phyloP scores from a whole-genome alignment of 2,329 filamentous ascomycete species.

The Verticillium albo-atrum region DNA sequence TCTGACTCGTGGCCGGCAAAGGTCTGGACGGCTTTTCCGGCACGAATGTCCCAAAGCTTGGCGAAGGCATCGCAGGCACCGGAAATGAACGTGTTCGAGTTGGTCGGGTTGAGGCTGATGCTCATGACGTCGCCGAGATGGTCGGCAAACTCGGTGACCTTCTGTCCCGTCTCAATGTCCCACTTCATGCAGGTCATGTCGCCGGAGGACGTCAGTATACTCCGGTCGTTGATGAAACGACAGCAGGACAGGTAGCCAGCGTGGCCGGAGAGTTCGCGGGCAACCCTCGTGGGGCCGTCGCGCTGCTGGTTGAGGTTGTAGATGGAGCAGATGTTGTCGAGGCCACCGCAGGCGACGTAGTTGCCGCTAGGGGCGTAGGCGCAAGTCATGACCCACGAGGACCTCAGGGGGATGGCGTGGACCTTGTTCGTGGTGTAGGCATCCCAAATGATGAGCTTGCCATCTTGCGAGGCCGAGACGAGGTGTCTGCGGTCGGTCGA shows the following conservation, averaged over 20 bases:
- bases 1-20: constrained; percentile 98
- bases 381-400: constrained; percentile 99
- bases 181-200: constrained; percentile 99
- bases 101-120: constrained; percentile 98
- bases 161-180: constrained; percentile 97
- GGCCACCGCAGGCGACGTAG: constrained; percentile 95
- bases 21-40: constrained; percentile 96
- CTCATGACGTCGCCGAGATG: constrained; percentile 99
- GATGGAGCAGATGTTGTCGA: constrained; percentile 99
- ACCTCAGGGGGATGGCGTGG: constrained; percentile 93
- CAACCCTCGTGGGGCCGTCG: constrained; percentile 95
- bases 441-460: constrained; percentile 99
- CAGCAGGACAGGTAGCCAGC: constrained; percentile 98
- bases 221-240: constrained; percentile 96
- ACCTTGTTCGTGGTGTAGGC: constrained; percentile 99
- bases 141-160: constrained; percentile 96
- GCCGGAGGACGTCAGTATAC: constrained; percentile 94
- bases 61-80: constrained; percentile 98
- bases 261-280: constrained; percentile 91
- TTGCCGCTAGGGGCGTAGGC: constrained; percentile 97
- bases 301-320: constrained; percentile 95
- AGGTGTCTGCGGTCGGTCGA: constrained; percentile 96
- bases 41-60: constrained; percentile 97
- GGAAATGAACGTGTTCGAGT: constrained; percentile 99
- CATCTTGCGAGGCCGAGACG: constrained; percentile 96